phyloP scores from a whole-genome alignment of 225 moss, liverwort and hornwort genomes.

The Polytrichum commune region DNA sequence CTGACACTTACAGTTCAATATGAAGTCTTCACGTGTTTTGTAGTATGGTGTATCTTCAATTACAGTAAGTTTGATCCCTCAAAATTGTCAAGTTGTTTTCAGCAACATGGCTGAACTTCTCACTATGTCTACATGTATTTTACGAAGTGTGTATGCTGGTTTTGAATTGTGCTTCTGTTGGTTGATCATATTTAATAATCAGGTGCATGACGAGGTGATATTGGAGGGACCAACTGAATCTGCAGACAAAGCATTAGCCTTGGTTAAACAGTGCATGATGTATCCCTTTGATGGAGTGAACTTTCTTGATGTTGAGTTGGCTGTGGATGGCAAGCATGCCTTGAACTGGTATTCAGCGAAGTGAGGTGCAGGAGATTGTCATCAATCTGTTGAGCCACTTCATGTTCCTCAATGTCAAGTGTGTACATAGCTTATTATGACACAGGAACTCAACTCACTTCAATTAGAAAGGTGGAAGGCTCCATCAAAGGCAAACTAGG shows the following conservation, averaged over 20 bases:
- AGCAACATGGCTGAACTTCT: too few relatives aligned
- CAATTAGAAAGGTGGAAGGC: too few relatives aligned
- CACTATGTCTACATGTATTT: not conserved
- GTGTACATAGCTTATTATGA: too few relatives aligned
- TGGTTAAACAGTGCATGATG: conserved; percentile 84
- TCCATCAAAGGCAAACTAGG: too few relatives aligned
- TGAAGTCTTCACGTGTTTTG: too few relatives aligned
- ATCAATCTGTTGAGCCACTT: too few relatives aligned
- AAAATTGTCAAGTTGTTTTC: too few relatives aligned
- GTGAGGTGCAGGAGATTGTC: conserved; percentile 20
- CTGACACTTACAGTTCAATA: too few relatives aligned
- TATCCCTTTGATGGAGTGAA: conserved; percentile 84
- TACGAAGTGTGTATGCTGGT: not conserved
- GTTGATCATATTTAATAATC: conserved; percentile 4
- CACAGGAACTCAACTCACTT: too few relatives aligned
- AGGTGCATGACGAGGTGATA: conserved; percentile 99
- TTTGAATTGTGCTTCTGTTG: not conserved
- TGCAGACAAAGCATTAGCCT: conserved; percentile 61
- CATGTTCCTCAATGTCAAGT: too few relatives aligned
- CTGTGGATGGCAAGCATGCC: conserved; percentile 83
- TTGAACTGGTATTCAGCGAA: conserved; percentile 98
- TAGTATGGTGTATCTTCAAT: too few relatives aligned
- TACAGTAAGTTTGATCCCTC: too few relatives aligned
- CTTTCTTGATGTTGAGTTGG: conserved; percentile 71
- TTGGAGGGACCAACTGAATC: conserved; percentile 83